Evolutionary conservation across 2,329 filamentous ascomycete genomes (phyloP), one percentile per base, ranked within the genome.

Genomic region (Trichophyton verrucosum): DNA sequence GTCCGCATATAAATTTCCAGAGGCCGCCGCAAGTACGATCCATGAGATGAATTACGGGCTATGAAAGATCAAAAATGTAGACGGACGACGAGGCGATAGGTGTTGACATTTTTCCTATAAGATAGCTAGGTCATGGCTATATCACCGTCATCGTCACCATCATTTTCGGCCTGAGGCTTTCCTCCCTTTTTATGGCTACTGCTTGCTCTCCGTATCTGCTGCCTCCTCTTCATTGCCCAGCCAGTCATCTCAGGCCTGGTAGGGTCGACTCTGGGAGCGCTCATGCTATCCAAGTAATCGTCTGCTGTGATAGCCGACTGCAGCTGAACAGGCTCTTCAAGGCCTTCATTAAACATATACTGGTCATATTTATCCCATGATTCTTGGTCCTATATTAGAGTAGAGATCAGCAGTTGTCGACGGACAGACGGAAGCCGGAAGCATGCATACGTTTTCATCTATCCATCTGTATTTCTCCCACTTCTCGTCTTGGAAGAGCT

Each of bases 391-490:
- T 80, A 57, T 30, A 30, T 30, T 30, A 30, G 27, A 17, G n/a
- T 40, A 38, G n/a, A 17, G 24, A 17, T 47, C 33, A 57, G 57
- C 30, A 47, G 30, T 15, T 36, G 53, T 7, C 49, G 8, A 15
- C 30, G n/a, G 30, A 7, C 27, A 13, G 47, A 65, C 15, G 67
- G 63, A 6, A 7, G 1, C 24, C 11, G 6, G 20, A 38, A 17
- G 20, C 6, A 30, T 30, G 13, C 24, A 51, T 66, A 73, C 72
- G 69, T 70, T 70, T 9, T 70, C 89, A 70, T 95, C 89, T 58
- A 87, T 81, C 78, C 91, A 96, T 63, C 84, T 80, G 72, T 96
- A 81, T 63, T 80, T 82, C 65, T 84, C 82, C 94, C 94, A 99
- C 61, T 80, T 77, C 71, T 99, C 92, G 59, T 85, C 82, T 75